Conservation (phyloP, 148 eudicot genomes). For the Rhododendron kiyosumense region DNA sequence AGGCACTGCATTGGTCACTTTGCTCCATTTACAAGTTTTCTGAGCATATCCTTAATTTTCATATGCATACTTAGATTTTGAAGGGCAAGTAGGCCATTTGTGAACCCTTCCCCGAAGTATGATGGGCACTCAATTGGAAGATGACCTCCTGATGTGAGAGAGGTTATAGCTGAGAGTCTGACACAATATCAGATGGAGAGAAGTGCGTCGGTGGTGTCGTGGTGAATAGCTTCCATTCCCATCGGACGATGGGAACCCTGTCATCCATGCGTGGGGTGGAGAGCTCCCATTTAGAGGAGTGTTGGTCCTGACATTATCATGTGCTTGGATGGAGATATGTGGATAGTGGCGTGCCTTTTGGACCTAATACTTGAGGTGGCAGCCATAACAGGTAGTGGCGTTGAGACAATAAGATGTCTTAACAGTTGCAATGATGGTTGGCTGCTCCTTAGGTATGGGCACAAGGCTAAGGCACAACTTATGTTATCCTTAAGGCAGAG, state of each 20-base stretch:
- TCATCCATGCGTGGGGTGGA: not conserved
- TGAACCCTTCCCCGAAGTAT: not conserved
- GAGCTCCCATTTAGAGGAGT: not conserved
- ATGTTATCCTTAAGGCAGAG: not conserved
- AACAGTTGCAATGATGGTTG: not conserved
- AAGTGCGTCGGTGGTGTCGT: not conserved
- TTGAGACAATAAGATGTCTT: not conserved
- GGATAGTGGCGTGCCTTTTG: not conserved
- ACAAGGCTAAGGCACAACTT: not conserved
- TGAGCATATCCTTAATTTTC: not conserved
- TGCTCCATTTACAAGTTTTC: not conserved
- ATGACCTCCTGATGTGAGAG: not conserved
- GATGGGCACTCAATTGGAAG: not conserved
- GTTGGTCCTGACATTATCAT: not conserved
- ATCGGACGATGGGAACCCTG: not conserved
- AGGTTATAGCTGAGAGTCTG: not conserved
- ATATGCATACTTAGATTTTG: not conserved
- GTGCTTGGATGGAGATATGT: not conserved
- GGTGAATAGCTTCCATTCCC: not conserved
- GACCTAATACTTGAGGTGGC: not conserved
- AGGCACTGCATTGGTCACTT: not conserved
- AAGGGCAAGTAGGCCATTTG: not conserved
- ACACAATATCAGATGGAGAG: not conserved
- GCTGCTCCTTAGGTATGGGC: not conserved
- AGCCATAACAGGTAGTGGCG: not conserved